These are phyloP conservation scores for Trifolium pratense DNA, from an alignment of 306 rosid species.

Conservation along the genomic window DNA sequence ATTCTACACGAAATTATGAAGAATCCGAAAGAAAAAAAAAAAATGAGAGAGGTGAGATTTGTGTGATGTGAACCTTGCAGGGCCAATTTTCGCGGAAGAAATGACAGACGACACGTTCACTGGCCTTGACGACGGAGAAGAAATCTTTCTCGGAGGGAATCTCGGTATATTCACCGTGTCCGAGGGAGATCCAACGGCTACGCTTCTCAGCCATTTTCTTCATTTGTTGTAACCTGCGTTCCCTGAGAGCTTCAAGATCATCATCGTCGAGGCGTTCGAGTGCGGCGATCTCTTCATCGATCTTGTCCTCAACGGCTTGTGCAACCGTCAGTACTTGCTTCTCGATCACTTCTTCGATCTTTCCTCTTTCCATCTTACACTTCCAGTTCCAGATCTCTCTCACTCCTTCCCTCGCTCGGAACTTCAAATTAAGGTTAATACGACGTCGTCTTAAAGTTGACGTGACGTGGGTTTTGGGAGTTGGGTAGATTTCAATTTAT, in stretches of 20 bases:
- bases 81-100: constrained; percentile 99
- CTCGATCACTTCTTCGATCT: constrained; percentile 80
- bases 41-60: no score
- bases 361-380: constrained; percentile 66
- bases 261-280: constrained; percentile 84
- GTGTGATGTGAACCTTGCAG: constrained; percentile 64
- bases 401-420: constrained; percentile 18
- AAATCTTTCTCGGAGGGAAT: constrained; percentile 85
- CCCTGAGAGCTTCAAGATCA: constrained; percentile 82
- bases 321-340: constrained; percentile 86
- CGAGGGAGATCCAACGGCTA: constrained; percentile 88
- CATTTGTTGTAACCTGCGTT: constrained; percentile 93
- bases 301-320: constrained; percentile 85
- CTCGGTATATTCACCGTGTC: constrained; percentile 85
- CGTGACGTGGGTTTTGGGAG: background rate
- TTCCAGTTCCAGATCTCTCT: constrained; percentile 38
- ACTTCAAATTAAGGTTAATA: constrained; percentile 2
- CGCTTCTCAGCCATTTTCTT: constrained; percentile 98
- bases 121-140: constrained; percentile 88
- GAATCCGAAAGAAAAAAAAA: background rate
- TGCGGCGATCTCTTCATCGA: constrained; percentile 87
- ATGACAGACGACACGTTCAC: constrained; percentile 99
- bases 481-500: background rate
- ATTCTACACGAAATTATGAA: background rate
- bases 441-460: constrained; percentile 11